Evolutionary conservation across 192 early-diverging fungal species (phyloP), one percentile per base, ranked within the genome.

Genomic region (Backusella tarrabulga): DNA sequence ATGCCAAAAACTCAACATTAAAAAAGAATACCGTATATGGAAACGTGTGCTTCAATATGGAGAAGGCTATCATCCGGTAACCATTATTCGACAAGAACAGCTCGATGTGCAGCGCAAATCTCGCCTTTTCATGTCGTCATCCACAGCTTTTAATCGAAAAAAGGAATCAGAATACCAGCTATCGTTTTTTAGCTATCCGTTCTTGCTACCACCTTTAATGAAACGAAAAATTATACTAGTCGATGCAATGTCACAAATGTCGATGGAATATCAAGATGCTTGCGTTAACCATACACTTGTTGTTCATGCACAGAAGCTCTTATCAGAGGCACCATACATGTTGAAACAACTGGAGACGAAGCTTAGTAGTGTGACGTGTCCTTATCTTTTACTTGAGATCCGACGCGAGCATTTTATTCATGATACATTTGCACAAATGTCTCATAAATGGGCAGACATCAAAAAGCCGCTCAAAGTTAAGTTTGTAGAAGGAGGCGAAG

Each of bases 401-500:
- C 85, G 91, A 7, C 84, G 96, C 34, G 77, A 82, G 54, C 81
- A 81, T 69, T 80, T 97, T 63, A 89, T 98, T 7, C 84, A 90
- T n/a, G 96, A 98, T 77, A 89, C 92, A 0, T 85, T 95, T 78
- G 88, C 91, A 26, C 95, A 96, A 81, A 86, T 95, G 32, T 80
- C 81, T 0, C 86, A 81, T 35, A 92, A 92, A 68, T 84, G 81
- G 46, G 66, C 74, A 6, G 92, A 93, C 63, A 77, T 95, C 12
- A 94, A 94, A 76, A 94, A 94, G 54, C 94, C 94, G 6, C 88
- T 95, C 63, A 93, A 93, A 76, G 92, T 96, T 23, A 87, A 90
- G 56, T 98, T 97, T 85, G 90, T 95, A 0, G 92, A 90, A n/a
- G 92, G 93, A 46, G 95, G 95, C 29, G 97, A 98, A 76, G 93